Evolutionary conservation across 345 rosid species (phyloP).

Genomic region (Ceriops tagal): DNA sequence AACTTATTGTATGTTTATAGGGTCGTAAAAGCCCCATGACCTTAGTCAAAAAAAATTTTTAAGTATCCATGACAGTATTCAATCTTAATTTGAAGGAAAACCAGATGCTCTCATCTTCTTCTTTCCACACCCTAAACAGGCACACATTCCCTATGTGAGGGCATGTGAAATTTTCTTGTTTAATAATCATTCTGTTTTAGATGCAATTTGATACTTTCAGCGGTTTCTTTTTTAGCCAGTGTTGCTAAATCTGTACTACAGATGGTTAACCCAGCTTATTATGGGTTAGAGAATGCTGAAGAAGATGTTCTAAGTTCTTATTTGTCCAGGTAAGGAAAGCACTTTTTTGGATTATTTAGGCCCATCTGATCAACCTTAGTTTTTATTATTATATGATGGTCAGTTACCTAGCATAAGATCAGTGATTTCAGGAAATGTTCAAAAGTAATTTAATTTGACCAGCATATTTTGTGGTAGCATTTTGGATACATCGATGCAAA

Average conservation of each 20-base stretch:
- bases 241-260: conserved; percentile 22
- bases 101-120: too few species aligned
- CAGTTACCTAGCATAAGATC: neutral
- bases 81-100: too few species aligned
- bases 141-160: too few species aligned
- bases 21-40: too few species aligned
- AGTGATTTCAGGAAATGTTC: neutral
- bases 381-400: neutral
- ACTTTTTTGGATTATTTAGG: neutral
- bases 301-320: conserved; percentile 70
- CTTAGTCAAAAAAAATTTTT: too few species aligned
- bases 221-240: neutral
- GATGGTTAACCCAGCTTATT: conserved; percentile 97
- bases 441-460: neutral
- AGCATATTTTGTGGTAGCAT: neutral
- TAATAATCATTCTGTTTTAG: neutral
- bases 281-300: conserved; percentile 73
- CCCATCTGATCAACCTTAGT: neutral
- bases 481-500: neutral
- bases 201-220: neutral
- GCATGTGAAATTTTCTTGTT: neutral
- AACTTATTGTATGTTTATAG: too few species aligned
- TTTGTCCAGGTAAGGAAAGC: conserved; percentile 62
- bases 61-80: too few species aligned
- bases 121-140: too few species aligned